A percentile compares a stretch with the other conserved stretches of the same genome.
phyloP scores from a whole-genome alignment of 257 asterid genomes.

The Jaltomata sinuosa region DNA sequence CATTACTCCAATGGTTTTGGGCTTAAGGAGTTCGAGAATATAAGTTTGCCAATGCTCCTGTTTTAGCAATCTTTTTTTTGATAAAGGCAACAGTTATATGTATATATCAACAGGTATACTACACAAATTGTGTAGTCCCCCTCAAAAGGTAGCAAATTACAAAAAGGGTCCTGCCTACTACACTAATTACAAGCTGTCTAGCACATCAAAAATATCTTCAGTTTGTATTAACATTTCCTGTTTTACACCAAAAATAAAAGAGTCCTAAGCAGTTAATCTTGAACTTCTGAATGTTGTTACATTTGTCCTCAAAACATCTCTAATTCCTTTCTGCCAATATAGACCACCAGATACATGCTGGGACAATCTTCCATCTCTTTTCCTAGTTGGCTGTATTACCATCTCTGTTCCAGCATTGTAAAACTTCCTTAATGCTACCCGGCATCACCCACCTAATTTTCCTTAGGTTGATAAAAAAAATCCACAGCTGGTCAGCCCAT shows the following conservation, averaged over 20 bases:
- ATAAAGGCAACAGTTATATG: too few relatives aligned
- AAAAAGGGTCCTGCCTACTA: background rate
- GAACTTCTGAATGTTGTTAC: background rate
- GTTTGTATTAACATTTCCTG: background rate
- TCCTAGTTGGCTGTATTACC: background rate
- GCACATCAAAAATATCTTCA: background rate
- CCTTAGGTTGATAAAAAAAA: background rate
- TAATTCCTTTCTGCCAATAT: background rate
- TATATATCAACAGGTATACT: too few relatives aligned
- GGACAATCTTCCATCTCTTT: background rate
- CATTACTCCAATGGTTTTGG: background rate
- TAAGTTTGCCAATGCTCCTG: background rate
- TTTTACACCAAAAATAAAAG: background rate
- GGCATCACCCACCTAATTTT: background rate
- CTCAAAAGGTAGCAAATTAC: background rate
- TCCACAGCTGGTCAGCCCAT: background rate
- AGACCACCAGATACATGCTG: background rate
- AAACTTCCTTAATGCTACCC: too few relatives aligned
- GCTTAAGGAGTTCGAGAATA: background rate
- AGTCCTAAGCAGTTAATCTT: background rate
- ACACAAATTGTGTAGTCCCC: background rate
- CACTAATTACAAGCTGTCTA: background rate
- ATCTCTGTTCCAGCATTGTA: background rate
- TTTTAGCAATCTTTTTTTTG: background rate
- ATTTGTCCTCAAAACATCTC: background rate